These are phyloP conservation scores for Phytophthora niederhauseri DNA, from an alignment of 352 stramenopile species.

Conservation along the genomic window DNA sequence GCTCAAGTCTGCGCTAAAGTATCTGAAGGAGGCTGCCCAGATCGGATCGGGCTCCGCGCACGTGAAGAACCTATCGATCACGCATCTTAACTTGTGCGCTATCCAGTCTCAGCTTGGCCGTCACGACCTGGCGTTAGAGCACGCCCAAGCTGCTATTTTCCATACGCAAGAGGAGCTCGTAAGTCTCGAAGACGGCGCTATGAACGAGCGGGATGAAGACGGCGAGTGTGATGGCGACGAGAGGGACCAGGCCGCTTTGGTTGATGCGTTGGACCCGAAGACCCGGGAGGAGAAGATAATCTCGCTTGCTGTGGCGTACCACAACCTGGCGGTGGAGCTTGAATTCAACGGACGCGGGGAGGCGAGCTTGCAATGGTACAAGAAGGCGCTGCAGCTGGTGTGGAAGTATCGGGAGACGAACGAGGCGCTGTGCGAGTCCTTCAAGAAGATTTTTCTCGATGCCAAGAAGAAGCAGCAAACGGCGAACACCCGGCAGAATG, in stretches of 20 bases:
- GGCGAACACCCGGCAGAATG: slow-evolving; percentile 27
- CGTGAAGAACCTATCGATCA: slow-evolving; percentile 83
- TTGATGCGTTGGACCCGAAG: slow-evolving; percentile 58
- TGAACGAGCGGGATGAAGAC: slow-evolving; percentile 18
- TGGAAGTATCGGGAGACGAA: slow-evolving; percentile 71
- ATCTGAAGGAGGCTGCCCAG: slow-evolving; percentile 70
- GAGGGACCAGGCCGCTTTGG: slow-evolving; percentile 14
- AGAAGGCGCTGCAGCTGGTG: slow-evolving; percentile 77
- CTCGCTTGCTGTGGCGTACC: slow-evolving; percentile 77
- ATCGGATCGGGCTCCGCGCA: slow-evolving; percentile 58
- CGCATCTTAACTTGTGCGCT: slow-evolving; percentile 81
- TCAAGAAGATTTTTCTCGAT: slow-evolving; percentile 75
- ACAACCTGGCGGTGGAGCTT: slow-evolving; percentile 80
- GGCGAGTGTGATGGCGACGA: neutral
- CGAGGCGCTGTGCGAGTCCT: slow-evolving; percentile 62
- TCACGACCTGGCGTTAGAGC: slow-evolving; percentile 73
- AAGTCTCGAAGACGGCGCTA: slow-evolving; percentile 38
- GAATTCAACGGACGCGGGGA: slow-evolving; percentile 77
- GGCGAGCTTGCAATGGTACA: slow-evolving; percentile 85
- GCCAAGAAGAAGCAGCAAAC: slow-evolving; percentile 67
- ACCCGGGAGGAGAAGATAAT: slow-evolving; percentile 78
- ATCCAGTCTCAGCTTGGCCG: slow-evolving; percentile 77
- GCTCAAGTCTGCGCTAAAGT: slow-evolving; percentile 75
- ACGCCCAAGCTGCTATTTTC: slow-evolving; percentile 82
- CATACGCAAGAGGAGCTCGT: slow-evolving; percentile 85